Percentiles rank a stretch among this genome's conserved stretches.
Conservation (phyloP, 2,329 filamentous ascomycete species). For the Aspergillus sp. region DNA sequence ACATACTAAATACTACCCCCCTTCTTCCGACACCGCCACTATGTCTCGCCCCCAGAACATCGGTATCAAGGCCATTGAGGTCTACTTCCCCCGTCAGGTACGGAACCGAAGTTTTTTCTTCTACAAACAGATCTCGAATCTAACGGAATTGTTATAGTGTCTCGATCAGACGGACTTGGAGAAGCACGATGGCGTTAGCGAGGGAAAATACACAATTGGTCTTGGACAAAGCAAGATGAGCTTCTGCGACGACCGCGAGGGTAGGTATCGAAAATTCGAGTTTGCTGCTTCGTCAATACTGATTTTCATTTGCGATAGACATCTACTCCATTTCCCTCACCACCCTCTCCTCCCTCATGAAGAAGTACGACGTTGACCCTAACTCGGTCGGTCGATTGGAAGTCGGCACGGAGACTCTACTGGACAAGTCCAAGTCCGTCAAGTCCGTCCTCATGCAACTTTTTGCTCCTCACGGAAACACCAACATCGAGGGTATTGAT, state of each 20-base stretch:
- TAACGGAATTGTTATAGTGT: slow-evolving; percentile 58
- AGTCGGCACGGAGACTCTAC: slow-evolving; percentile 80
- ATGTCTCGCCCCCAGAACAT: slow-evolving; percentile 85
- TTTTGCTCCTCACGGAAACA: slow-evolving; percentile 70
- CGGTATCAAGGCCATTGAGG: slow-evolving; percentile 89
- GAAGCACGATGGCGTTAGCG: slow-evolving; percentile 79
- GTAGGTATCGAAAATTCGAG: slow-evolving; percentile 47
- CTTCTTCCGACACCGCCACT: slow-evolving; percentile 26
- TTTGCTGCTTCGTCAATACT: not conserved
- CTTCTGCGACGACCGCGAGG: slow-evolving; percentile 88
- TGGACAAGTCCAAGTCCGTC: slow-evolving; percentile 90
- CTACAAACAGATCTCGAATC: slow-evolving; percentile 4
- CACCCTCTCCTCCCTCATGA: slow-evolving; percentile 72
- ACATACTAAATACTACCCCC: slow-evolving; percentile 2
- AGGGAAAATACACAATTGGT: slow-evolving; percentile 88
- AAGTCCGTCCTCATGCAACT: slow-evolving; percentile 88
- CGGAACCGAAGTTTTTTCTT: slow-evolving; percentile 29
- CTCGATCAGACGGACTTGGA: slow-evolving; percentile 81
- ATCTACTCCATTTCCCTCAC: slow-evolving; percentile 86
- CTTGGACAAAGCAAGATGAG: slow-evolving; percentile 89
- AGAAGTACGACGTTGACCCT: slow-evolving; percentile 79
- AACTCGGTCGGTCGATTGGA: slow-evolving; percentile 77
- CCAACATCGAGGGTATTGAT: slow-evolving; percentile 80
- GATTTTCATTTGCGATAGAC: slow-evolving; percentile 55
- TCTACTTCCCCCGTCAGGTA: slow-evolving; percentile 86